Evolutionary conservation across 169 alveolate genomes (phyloP).

Genomic region (Plasmodium gallinaceum): DNA sequence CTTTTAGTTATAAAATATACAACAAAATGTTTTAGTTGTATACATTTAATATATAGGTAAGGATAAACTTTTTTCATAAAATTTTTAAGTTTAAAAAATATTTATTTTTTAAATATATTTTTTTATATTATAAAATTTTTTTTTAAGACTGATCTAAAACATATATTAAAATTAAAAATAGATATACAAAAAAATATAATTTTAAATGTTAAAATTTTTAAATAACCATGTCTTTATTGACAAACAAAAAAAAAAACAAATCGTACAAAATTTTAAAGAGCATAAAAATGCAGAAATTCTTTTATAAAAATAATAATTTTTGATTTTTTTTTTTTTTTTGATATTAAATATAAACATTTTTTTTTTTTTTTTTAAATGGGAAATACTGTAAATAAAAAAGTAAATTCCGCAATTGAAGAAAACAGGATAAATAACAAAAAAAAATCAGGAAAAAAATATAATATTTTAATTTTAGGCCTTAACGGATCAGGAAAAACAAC

Average conservation of each 20-base stretch:
- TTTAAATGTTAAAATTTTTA: neutral
- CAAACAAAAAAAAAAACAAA: neutral
- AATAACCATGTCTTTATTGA: neutral
- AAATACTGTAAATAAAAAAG: constrained; percentile 34
- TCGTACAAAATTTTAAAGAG: neutral
- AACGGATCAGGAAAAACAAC: constrained; percentile 77
- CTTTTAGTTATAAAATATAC: neutral
- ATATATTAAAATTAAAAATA: too few species aligned
- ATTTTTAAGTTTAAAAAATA: constrained; percentile 13
- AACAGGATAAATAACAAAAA: neutral
- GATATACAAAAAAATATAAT: neutral
- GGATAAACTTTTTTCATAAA: neutral
- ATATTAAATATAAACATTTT: neutral
- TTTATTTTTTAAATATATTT: constrained; percentile 3
- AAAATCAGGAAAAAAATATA: constrained; percentile 36
- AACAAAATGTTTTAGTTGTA: constrained; percentile 7
- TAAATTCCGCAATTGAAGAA: constrained; percentile 3
- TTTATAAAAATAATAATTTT: neutral
- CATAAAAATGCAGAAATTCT: constrained; percentile 5
- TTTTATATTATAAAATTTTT: neutral
- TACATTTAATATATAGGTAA: constrained; percentile 5
- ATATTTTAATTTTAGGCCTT: constrained; percentile 74
- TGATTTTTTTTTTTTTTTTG: constrained; percentile 17
- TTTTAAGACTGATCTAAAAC: neutral
- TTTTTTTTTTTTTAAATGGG: constrained; percentile 52